A percentile compares a stretch with the other conserved stretches of the same genome.
These are phyloP conservation scores for Metschnikowia continentalis DNA, from an alignment of 805 yeast genomes.

Conservation along the genomic window DNA sequence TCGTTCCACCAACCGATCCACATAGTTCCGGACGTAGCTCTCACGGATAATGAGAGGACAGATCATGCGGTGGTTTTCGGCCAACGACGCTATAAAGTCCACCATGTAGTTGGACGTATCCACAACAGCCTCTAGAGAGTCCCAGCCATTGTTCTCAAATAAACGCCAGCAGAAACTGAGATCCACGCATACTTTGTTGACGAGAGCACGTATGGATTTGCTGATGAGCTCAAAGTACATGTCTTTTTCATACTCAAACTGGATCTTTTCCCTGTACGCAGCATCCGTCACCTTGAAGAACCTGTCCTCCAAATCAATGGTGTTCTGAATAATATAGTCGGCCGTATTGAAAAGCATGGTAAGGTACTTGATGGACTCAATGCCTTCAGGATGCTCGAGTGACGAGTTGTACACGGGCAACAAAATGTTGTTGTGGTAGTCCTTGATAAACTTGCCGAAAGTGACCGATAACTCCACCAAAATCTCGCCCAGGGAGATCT, in stretches of 20 bases:
- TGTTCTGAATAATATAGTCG: constrained; percentile 79
- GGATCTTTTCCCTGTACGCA: constrained; percentile 36
- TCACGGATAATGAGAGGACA: constrained; percentile 63
- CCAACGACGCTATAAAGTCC: constrained; percentile 49
- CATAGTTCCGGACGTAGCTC: constrained; percentile 63
- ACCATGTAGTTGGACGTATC: constrained; percentile 69
- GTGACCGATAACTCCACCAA: constrained; percentile 42
- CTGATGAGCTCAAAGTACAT: constrained; percentile 56
- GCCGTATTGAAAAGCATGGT: constrained; percentile 81
- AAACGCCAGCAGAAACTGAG: constrained; percentile 78
- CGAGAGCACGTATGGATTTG: constrained; percentile 50
- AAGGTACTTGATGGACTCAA: constrained; percentile 61
- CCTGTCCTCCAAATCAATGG: constrained; percentile 69
- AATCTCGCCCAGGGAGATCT: constrained; percentile 15
- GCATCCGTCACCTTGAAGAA: constrained; percentile 37
- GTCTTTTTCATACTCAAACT: constrained; percentile 55
- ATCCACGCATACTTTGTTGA: constrained; percentile 57
- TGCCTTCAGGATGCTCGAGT: constrained; percentile 27
- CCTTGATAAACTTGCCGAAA: constrained; percentile 62
- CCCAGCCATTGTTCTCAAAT: constrained; percentile 74
- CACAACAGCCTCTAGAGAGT: constrained; percentile 53
- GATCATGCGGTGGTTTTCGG: constrained; percentile 43
- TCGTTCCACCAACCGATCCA: constrained; percentile 72
- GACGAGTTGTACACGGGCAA: constrained; percentile 27
- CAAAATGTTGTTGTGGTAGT: constrained; percentile 33